Conservation (phyloP, 495 filamentous ascomycete species). For the Lineolata rhizophorae region DNA sequence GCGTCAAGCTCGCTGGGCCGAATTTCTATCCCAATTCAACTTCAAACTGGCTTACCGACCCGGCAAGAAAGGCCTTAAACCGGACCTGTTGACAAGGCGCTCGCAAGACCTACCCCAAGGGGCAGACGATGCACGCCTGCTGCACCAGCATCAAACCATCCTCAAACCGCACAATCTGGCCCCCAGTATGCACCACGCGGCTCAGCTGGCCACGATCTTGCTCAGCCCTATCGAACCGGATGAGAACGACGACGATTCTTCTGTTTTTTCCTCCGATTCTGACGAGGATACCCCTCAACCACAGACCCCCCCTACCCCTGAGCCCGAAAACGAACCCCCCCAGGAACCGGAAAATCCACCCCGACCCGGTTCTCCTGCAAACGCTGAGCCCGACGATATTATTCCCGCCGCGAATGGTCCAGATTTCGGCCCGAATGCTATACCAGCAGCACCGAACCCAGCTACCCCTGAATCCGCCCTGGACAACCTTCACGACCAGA, state of each 20-base stretch:
- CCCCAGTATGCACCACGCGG: background rate
- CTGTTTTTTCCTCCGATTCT: background rate
- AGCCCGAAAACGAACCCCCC: background rate
- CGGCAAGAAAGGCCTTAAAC: conserved; percentile 4
- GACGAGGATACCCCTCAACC: background rate
- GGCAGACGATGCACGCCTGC: background rate
- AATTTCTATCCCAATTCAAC: conserved; percentile 7
- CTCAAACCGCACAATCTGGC: background rate
- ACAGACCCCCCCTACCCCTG: background rate
- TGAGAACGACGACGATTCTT: background rate
- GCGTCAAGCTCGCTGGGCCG: conserved; percentile 10
- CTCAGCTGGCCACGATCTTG: background rate
- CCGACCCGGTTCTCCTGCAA: background rate
- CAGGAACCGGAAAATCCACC: background rate
- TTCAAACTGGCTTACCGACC: conserved; percentile 10
- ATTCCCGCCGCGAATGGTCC: background rate
- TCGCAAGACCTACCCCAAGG: conserved; percentile 2
- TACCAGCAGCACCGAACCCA: too few species aligned
- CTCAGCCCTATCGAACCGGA: background rate
- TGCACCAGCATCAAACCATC: background rate
- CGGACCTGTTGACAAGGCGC: conserved; percentile 7
- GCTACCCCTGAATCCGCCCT: too few species aligned
- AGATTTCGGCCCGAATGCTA: too few species aligned
- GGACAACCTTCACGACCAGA: too few species aligned
- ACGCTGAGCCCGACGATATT: background rate